Base-by-base conservation (phyloP, 768 basidiomycete species). In the Peribolospora kevripleyi region DNA sequence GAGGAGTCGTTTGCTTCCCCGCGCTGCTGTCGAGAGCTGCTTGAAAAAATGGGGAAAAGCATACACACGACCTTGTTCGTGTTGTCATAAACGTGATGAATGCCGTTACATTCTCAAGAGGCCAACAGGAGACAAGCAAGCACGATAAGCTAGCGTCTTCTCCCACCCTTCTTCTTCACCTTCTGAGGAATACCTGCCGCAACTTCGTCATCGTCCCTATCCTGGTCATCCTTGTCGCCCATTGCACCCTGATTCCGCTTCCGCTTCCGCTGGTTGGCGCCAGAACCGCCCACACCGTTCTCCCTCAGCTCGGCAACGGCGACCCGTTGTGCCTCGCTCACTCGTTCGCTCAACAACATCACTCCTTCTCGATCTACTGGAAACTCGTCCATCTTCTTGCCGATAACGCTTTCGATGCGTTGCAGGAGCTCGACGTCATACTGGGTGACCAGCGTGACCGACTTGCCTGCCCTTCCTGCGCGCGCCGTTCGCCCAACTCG, bases 401-500 rank as follows among this genome's bases (percentile, higher is more conserved):
- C 88, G 25, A 82, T 79, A 6, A 91, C 87, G 25, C 76, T 73
- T 67, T 98, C 93, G 64, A 97, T 95, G 7, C 93, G 80, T 67
- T 93, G 87, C 4, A 95, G 69, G 48, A 95, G 74, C 68, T 97
- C 93, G 54, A 98, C 87, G 61, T 98, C 93, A 67, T 97, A 98
- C 68, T 98, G 93, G 5, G 91, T 86, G 36, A 95, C 88, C 46
- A 98, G 76, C n/a, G 90, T 93, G 62, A 98, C 83, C 1, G 85
- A 81, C 70, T 95, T 95, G 48, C 93, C 93, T 2, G 87, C 79
- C 47, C 93, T 78, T n/a, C 93, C 93, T 3, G 93, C 93, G 64
- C 93, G 82, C 5, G 93, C 93, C 41, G 93, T 98, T 55, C 93
- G 78, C 45, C 93, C 93, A 7, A 98, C 93, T 48, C 93, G 79